These are phyloP conservation scores for Extremus antarcticus DNA, from an alignment of 495 filamentous ascomycete species.

Conservation along the genomic window DNA sequence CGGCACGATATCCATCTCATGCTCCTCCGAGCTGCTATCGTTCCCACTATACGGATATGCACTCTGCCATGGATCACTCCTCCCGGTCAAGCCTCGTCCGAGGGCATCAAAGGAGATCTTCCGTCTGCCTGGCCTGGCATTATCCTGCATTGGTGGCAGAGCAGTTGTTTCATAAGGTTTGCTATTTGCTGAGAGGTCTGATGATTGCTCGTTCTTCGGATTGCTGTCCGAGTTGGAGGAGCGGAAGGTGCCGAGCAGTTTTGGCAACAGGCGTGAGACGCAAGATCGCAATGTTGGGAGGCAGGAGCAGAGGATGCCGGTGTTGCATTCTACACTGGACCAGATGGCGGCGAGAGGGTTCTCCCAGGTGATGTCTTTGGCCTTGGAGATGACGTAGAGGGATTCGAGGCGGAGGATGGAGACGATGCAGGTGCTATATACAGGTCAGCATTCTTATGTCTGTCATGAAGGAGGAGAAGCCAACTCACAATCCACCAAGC, in stretches of 20 bases:
- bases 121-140: background rate
- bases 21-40: constrained; percentile 2
- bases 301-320: constrained; percentile 28
- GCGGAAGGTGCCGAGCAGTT: constrained; percentile 9
- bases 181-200: background rate
- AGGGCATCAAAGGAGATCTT: constrained; percentile 6
- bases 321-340: constrained; percentile 23
- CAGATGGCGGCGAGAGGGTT: constrained; percentile 26
- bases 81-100: constrained; percentile 3
- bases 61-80: background rate
- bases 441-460: background rate
- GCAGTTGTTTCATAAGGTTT: background rate
- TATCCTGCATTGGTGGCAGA: background rate
- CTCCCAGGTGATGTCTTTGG: constrained; percentile 24
- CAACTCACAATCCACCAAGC: constrained; percentile 26
- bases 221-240: background rate
- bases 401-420: constrained; percentile 28
- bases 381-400: constrained; percentile 23
- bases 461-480: background rate
- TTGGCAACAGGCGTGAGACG: constrained; percentile 19
- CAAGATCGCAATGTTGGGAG: constrained; percentile 25
- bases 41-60: background rate
- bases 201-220: background rate
- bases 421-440: constrained; percentile 24
- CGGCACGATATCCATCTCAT: background rate